These are phyloP conservation scores for Phytophthora foliorum DNA, from an alignment of 352 stramenopile genomes.

Conservation along the genomic window DNA sequence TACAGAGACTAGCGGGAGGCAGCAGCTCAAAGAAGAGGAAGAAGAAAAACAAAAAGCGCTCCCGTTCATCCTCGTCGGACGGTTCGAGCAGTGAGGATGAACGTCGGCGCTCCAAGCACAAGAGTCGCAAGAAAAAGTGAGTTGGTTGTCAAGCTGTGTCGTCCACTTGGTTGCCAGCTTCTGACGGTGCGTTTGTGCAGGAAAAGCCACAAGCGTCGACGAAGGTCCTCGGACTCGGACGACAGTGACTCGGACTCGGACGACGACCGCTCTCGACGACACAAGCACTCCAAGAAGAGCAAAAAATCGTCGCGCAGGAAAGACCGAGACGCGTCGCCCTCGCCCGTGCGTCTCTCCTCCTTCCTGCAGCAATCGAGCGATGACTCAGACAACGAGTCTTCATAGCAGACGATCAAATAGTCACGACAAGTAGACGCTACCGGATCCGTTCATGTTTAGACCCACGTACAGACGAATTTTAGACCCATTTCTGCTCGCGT, in stretches of 20 bases:
- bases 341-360: constrained; percentile 88
- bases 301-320: constrained; percentile 54
- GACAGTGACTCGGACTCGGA: constrained; percentile 40
- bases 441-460: constrained; percentile 29
- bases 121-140: constrained; percentile 83
- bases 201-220: constrained; percentile 70
- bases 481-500: constrained; percentile 29
- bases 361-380: constrained; percentile 86
- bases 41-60: constrained; percentile 82
- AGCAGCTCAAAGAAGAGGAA: constrained; percentile 85
- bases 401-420: constrained; percentile 17
- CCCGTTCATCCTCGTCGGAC: constrained; percentile 55
- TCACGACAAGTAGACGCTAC: constrained; percentile 1
- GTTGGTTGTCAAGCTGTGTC: constrained; percentile 19
- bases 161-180: neutral
- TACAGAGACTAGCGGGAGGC: constrained; percentile 69
- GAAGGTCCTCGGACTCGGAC: constrained; percentile 59
- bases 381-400: constrained; percentile 35
- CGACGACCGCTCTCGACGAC: constrained; percentile 43
- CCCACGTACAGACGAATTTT: constrained; percentile 13
- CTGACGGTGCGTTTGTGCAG: constrained; percentile 42
- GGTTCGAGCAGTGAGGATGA: constrained; percentile 68
- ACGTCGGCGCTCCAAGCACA: constrained; percentile 59
- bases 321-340: constrained; percentile 55
- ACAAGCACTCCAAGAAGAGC: constrained; percentile 50